Percentiles rank a stretch among this genome's conserved stretches.
Conservation (phyloP, 352 stramenopile genomes). For the Globisporangium sylvaticum region DNA sequence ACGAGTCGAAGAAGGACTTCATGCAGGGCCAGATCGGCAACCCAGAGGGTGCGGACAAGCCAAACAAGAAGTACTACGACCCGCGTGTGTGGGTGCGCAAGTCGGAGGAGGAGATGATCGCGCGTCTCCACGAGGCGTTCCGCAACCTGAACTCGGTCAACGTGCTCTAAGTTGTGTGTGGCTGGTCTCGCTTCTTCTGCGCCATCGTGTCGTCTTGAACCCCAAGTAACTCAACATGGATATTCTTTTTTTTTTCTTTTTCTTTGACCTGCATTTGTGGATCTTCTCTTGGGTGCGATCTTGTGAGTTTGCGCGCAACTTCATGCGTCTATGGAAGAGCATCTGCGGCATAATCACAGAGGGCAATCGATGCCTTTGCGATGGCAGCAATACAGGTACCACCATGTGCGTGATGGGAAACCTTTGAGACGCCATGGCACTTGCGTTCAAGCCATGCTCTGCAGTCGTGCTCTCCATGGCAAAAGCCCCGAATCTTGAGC, state of each 20-base stretch:
- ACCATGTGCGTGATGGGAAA: neutral
- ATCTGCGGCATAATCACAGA: neutral
- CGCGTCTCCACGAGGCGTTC: conserved; percentile 88
- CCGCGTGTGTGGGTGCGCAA: conserved; percentile 96
- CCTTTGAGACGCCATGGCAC: neutral
- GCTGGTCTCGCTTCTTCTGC: conserved; percentile 1
- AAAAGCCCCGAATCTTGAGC: neutral
- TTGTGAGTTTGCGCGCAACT: neutral
- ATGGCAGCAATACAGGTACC: neutral
- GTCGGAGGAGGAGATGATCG: conserved; percentile 94
- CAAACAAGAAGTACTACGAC: conserved; percentile 99
- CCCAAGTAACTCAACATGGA: conserved; percentile 14
- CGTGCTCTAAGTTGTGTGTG: conserved; percentile 45
- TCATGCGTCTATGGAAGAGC: neutral
- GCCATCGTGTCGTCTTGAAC: conserved; percentile 9
- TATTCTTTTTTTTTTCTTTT: conserved; percentile 3
- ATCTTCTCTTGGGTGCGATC: neutral
- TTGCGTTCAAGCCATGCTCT: neutral
- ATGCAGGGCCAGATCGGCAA: conserved; percentile 98
- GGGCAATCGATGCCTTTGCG: neutral
- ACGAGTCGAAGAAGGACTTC: conserved; percentile 96
- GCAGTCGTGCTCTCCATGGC: neutral
- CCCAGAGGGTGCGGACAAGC: conserved; percentile 94
- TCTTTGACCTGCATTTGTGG: neutral
- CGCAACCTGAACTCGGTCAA: conserved; percentile 88